Percentiles rank a stretch among this genome's conserved stretches.
Evolutionary conservation across 2,329 filamentous ascomycete species (phyloP).

Genomic region (Penicillium psychrosexuale): DNA sequence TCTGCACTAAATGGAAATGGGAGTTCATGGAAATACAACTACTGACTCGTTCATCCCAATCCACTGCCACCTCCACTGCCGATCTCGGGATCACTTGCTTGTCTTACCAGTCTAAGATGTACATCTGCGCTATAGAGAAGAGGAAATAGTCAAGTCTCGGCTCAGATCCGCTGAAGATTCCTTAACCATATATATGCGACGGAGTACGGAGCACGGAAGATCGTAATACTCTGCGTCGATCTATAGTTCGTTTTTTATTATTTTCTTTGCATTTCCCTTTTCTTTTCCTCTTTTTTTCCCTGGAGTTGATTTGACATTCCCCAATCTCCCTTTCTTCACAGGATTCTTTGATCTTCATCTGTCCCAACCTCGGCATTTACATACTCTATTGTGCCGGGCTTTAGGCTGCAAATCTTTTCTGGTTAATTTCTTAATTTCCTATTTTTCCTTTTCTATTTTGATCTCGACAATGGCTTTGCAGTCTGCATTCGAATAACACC

Average conservation of each 20-base stretch:
- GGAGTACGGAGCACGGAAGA: conserved; percentile 23
- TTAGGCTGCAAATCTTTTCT: neutral
- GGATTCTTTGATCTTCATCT: conserved; percentile 23
- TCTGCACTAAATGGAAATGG: neutral
- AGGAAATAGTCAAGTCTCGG: neutral
- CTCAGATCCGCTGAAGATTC: conserved; percentile 30
- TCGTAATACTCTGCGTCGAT: conserved; percentile 26
- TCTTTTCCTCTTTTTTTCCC: neutral
- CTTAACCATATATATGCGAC: conserved; percentile 25
- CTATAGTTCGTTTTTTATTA: conserved; percentile 20
- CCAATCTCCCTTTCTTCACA: conserved; percentile 12
- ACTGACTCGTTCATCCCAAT: neutral
- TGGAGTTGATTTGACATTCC: conserved; percentile 6
- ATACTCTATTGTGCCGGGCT: conserved; percentile 9
- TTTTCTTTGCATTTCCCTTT: neutral
- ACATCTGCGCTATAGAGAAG: neutral
- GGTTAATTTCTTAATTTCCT: neutral
- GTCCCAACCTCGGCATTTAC: conserved; percentile 24
- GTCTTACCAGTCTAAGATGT: neutral
- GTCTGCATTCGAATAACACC: neutral
- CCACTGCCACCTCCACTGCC: neutral
- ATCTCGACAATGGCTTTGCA: conserved; percentile 4
- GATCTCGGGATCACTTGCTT: conserved; percentile 24
- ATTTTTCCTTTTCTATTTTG: neutral
- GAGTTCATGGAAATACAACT: neutral